A percentile compares a stretch with the other conserved stretches of the same genome.
phyloP scores from a whole-genome alignment of 257 asterid species.

The Plectranthus barbatus region DNA sequence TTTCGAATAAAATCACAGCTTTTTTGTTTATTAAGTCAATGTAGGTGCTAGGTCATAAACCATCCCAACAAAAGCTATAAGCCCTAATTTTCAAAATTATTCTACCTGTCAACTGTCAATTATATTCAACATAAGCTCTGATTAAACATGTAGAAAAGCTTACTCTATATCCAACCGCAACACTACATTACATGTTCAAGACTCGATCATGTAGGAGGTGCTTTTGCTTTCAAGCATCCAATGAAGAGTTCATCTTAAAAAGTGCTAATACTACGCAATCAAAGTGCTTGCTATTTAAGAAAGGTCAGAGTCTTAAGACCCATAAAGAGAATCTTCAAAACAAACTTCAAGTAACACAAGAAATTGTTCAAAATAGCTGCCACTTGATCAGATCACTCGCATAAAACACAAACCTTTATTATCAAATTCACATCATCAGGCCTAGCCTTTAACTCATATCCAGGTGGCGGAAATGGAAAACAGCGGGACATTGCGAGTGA shows the following conservation, averaged over 20 bases:
- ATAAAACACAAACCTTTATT: conserved; percentile 27
- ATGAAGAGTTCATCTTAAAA: too few species aligned
- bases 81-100: neutral
- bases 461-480: conserved; percentile 52
- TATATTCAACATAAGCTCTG: neutral
- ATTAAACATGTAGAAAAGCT: neutral
- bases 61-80: neutral
- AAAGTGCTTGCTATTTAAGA: too few species aligned
- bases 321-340: neutral
- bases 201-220: neutral
- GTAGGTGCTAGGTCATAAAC: neutral
- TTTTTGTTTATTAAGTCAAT: neutral
- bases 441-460: conserved; percentile 32
- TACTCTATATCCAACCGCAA: neutral
- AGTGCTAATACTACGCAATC: too few species aligned
- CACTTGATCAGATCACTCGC: too few species aligned
- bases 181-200: neutral
- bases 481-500: conserved; percentile 46
- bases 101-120: neutral
- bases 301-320: neutral
- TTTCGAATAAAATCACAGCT: neutral
- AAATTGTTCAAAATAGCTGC: too few species aligned
- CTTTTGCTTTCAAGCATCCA: too few species aligned
- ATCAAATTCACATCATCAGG: conserved; percentile 23
- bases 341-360: neutral